Base-by-base conservation (phyloP, 176 grass and related monocot species). In the Calamus simplicifolius region DNA sequence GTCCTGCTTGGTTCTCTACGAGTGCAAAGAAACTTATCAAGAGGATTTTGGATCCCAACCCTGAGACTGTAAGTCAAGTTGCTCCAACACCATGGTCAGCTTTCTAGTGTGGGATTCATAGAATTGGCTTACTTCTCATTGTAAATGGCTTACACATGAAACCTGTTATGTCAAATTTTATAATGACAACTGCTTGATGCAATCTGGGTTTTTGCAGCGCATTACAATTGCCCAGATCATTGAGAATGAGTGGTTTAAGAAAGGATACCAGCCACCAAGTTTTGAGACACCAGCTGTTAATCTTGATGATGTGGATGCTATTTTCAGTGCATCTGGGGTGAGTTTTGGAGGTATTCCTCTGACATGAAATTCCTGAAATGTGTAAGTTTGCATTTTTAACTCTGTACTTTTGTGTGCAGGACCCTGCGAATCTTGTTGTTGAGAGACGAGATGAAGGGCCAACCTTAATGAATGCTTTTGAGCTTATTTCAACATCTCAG, bases 181-280 rank as follows among this genome's bases (percentile, higher is more conserved):
- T 53, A 26, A 8, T 29, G 31, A 17, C 19, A 28, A 43, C n/a
- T 21, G 31, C 18, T 26, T 55, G 15, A 67, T 52, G 30, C 62
- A 27, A 54, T 48, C 61, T 49, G 56, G 18, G 18, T 38, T 59
- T 73, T 69, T 77, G 61, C 81, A 98, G 94, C 86, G 88, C 55
- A 98, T 93, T 57, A 85, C 94, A 59, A 83, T 93, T 35, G 29
- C 79, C 16, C 75, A 98, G 51, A 66, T 93, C 16, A 83, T 84
- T 68, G 81, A 86, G 23, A 93, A 89, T 55, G 88, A 98, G 8
- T 98, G 94, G 94, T 98, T 98, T 78, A 98, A 89, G 78, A 98
- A 98, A 64, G 84, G 85, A 4, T 98, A 98, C 56, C 79, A 79
- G 50, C 84, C 81, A 68, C 81, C 85, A 3, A 80, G 57, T 50